A percentile compares a stretch with the other conserved stretches of the same genome.
Evolutionary conservation across 345 rosid genomes (phyloP).

Genomic region (Ceriops decandra): DNA sequence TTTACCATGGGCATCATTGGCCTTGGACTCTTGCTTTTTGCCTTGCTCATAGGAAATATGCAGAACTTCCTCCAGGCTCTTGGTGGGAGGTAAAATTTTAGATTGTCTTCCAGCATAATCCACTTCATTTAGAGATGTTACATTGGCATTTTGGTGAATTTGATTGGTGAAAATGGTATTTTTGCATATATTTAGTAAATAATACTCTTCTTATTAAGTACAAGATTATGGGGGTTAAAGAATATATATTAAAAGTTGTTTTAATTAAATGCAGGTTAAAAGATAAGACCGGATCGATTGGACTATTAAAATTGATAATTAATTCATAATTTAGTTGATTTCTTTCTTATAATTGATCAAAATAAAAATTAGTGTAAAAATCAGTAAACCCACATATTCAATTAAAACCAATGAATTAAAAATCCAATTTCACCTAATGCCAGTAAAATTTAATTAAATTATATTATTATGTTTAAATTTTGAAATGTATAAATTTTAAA

Average conservation of each 20-base stretch:
- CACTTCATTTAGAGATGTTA: neutral
- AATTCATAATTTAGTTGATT: too few relatives aligned
- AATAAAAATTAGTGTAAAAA: too few relatives aligned
- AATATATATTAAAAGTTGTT: neutral
- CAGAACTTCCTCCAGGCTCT: constrained; percentile 92
- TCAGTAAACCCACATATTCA: too few relatives aligned
- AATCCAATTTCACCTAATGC: too few relatives aligned
- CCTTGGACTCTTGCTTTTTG: constrained; percentile 85
- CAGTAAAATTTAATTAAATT: too few relatives aligned
- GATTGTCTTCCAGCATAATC: neutral
- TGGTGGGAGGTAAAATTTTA: constrained; percentile 54
- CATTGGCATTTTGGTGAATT: neutral
- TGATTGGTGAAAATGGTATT: neutral
- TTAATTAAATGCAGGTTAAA: too few relatives aligned
- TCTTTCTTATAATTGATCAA: too few relatives aligned
- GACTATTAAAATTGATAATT: too few relatives aligned
- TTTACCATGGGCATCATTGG: constrained; percentile 82
- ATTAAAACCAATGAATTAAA: too few relatives aligned
- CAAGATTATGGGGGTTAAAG: neutral
- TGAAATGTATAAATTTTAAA: too few relatives aligned
- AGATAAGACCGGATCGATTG: too few relatives aligned
- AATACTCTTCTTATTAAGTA: neutral
- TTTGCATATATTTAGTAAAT: neutral
- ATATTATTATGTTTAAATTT: too few relatives aligned
- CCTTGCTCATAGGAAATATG: constrained; percentile 91